Evolutionary conservation across 331 rosid species (phyloP), one percentile per base, ranked within the genome.

Genomic region (Saraca asoca): DNA sequence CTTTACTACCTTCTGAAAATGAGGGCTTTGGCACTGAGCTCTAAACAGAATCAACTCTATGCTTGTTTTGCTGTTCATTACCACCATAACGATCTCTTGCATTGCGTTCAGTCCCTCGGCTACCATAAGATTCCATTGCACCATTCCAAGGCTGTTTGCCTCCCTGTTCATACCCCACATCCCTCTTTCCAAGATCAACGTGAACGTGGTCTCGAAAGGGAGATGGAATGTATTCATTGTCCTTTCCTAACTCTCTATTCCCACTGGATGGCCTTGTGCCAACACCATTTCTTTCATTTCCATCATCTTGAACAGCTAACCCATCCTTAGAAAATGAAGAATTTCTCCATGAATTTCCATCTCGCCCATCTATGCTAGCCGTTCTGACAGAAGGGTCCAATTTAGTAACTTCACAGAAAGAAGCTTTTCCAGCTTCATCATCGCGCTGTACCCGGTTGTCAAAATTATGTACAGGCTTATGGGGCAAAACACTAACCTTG

Each of bases 61-160:
- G 78, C 70, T 88, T 78, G 65, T 61, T 81, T 56, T 76, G 71
- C 39, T 81, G 94, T 59, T 89, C 93, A 12, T 59, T 66, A 43
- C 48, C 79, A 63, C 64, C 80, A 81, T 75, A 71, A 20, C 80
- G 65, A 67, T 81, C 92, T 16, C 84, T 61, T 16, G 49, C 54
- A 65, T 68, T 75, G 68, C 83, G 62, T 14, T 82, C 90, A 75
- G 71, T 38, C 68, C 80, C 81, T 51, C 80, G 80, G 55, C 77
- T 73, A 72, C 86, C 62, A 57, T 85, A 74, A 0, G 85, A 81
- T 31, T 79, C 95, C 51, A 60, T 20, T 41, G 41, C 17, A 45
- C 79, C 77, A 75, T 58, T 81, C 98, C 98, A 87, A 16, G 85
- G 75, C 38, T 79, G 96, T 55, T 82, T 85, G 71, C 81, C 96